Conservation (phyloP, 345 rosid species). For the Syzygium aqueum region DNA sequence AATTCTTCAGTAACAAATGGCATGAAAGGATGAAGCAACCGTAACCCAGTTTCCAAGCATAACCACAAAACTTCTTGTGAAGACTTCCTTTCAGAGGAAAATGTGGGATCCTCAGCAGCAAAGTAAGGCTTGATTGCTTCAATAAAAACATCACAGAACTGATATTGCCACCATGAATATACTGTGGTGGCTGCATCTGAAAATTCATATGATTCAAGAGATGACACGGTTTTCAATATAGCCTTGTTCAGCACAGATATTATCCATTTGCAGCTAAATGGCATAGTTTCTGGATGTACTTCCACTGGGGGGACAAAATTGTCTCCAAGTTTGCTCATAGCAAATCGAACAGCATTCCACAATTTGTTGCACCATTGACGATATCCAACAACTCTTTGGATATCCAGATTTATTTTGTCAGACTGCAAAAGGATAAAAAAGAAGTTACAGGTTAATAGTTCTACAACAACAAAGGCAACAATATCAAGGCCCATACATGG, state of each 20-base stretch:
- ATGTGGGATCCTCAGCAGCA: constrained; percentile 35
- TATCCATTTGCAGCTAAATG: constrained; percentile 90
- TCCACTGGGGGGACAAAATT: constrained; percentile 43
- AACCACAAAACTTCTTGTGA: constrained; percentile 72
- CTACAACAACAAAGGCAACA: not conserved
- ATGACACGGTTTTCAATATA: constrained; percentile 40
- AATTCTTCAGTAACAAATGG: constrained; percentile 91
- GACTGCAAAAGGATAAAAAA: constrained; percentile 37
- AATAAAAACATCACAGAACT: constrained; percentile 88
- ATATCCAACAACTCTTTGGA: constrained; percentile 89
- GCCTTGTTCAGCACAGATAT: constrained; percentile 73
- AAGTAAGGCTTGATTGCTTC: constrained; percentile 90
- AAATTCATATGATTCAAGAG: constrained; percentile 61
- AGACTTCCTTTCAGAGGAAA: constrained; percentile 51
- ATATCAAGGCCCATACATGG: not conserved
- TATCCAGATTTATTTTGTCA: constrained; percentile 91
- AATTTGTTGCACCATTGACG: constrained; percentile 98
- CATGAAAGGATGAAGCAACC: constrained; percentile 94
- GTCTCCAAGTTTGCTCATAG: constrained; percentile 80
- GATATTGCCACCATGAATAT: constrained; percentile 97
- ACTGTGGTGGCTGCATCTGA: constrained; percentile 70
- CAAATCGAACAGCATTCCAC: constrained; percentile 97
- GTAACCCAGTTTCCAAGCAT: constrained; percentile 74
- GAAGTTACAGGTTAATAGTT: not conserved
- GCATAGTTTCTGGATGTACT: constrained; percentile 35